Conservation (phyloP, 257 asterid species). For the Ilex asprella region DNA sequence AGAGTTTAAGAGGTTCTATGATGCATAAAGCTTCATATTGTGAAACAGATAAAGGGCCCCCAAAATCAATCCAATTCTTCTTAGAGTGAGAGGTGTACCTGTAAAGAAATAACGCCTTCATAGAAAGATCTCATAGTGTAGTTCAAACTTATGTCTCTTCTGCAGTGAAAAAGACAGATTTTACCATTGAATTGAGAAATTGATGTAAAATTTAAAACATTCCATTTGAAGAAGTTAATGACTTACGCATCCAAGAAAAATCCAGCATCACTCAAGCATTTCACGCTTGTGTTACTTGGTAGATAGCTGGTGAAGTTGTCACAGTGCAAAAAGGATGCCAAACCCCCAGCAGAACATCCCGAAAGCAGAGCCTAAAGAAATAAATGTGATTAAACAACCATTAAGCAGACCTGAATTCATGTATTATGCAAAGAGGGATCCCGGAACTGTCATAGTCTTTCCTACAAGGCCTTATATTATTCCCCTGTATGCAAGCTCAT, state of each 20-base stretch:
- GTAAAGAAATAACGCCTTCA: slow-evolving; percentile 50
- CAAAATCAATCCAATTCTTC: too few relatives aligned
- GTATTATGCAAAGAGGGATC: too few relatives aligned
- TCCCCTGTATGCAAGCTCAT: too few relatives aligned
- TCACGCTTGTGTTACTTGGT: slow-evolving; percentile 72
- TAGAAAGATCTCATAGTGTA: slow-evolving; percentile 67
- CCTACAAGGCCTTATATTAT: too few relatives aligned
- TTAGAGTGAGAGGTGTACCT: slow-evolving; percentile 30
- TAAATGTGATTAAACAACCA: neutral
- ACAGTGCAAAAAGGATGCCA: slow-evolving; percentile 82
- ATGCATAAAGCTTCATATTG: too few relatives aligned
- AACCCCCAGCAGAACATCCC: slow-evolving; percentile 98
- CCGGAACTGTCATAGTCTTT: too few relatives aligned
- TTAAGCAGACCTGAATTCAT: neutral
- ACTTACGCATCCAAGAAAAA: slow-evolving; percentile 80
- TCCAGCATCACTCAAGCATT: slow-evolving; percentile 95
- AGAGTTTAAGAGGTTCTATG: neutral
- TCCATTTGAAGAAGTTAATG: slow-evolving; percentile 8
- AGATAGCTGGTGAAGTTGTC: slow-evolving; percentile 61
- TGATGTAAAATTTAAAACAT: neutral
- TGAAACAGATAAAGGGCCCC: too few relatives aligned
- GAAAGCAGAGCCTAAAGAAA: slow-evolving; percentile 69
- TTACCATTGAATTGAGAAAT: neutral
- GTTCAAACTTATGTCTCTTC: slow-evolving; percentile 68
- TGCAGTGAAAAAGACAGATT: slow-evolving; percentile 29